Conservation (phyloP, 163 green algal genomes). For the Chlamydomonas reinhardtii region DNA sequence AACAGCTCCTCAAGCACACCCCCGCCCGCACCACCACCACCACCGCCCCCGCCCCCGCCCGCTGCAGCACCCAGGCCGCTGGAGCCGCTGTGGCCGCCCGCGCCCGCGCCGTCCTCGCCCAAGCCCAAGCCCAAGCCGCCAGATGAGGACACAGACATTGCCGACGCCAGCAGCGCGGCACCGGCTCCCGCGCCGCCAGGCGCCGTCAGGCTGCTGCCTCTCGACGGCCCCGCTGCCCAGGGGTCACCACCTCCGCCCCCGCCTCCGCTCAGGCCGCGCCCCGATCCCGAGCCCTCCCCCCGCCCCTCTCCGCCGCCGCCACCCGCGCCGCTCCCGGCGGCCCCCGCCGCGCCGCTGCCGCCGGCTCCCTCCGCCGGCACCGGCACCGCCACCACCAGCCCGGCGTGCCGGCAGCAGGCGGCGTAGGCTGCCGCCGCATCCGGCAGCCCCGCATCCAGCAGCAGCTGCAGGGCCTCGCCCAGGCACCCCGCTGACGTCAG, state of each 20-base stretch:
- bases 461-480: conserved; percentile 66
- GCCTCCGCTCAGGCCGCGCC: no score
- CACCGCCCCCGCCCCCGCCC: not conserved
- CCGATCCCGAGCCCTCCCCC: no score
- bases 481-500: conserved; percentile 76
- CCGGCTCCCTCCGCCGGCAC: no score
- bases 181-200: no score
- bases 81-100: not conserved
- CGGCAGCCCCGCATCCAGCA: conserved; percentile 59
- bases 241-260: no score
- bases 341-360: no score
- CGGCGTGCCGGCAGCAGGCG: conserved; percentile 59
- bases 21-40: not conserved
- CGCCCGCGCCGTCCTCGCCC: not conserved
- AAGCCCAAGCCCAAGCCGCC: not conserved
- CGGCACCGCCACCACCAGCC: conserved; percentile 40
- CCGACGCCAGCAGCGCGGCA: not conserved
- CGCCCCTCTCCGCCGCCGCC: no score
- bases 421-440: conserved; percentile 74
- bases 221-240: no score
- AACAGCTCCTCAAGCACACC: conserved; percentile 1
- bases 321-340: no score
- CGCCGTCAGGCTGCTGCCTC: not conserved
- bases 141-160: not conserved
- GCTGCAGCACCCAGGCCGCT: not conserved